Evolutionary conservation across 768 basidiomycete genomes (phyloP), one percentile per base, ranked within the genome.

Genomic region (Suillus clintonianus): DNA sequence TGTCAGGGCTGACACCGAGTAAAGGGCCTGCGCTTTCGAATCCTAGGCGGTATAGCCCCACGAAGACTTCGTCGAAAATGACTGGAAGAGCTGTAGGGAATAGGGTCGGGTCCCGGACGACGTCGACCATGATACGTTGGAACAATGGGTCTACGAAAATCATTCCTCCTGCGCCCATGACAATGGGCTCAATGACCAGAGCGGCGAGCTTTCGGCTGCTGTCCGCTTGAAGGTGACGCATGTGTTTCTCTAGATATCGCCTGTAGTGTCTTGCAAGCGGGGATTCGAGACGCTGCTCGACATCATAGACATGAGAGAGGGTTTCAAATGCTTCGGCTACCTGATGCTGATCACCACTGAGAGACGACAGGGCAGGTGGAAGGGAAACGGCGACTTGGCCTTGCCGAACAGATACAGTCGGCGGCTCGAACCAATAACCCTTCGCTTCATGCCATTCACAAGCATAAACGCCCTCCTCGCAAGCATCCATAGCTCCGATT

Each of bases 161-260:
- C 97, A 98, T 98, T 0, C 97, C 97, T 0, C 94, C 97, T 0
- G 97, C 95, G 15, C 97, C 97, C 85, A 99, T 91, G 30, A 95
- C 85, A 27, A 96, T 82, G 0, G 97, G 97, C 72, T 99, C 97
- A 34, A 99, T 78, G 7, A 99, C 88, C 19, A 98, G 81, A 0
- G 94, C 92, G 2, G 88, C 91, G 4, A 92, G 74, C 27, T 77
- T 80, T 1, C 77, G 79, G 4, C 71, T 70, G 32, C 82, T 71
- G 14, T 91, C 75, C 5, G 77, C 75, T 17, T 79, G 76, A 17
- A 97, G 75, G 5, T 83, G 81, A 0, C 72, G 68, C 8, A 57
- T 41, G 55, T 27, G 27, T 32, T 80, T 73, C 34, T 59, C 60
- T 51, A 97, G 85, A 72, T 90, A 86, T 0, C 66, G 57, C 5